Evolutionary conservation across 768 basidiomycete species (phyloP), one percentile per base, ranked within the genome.

Genomic region (Kockovaella imperatae): DNA sequence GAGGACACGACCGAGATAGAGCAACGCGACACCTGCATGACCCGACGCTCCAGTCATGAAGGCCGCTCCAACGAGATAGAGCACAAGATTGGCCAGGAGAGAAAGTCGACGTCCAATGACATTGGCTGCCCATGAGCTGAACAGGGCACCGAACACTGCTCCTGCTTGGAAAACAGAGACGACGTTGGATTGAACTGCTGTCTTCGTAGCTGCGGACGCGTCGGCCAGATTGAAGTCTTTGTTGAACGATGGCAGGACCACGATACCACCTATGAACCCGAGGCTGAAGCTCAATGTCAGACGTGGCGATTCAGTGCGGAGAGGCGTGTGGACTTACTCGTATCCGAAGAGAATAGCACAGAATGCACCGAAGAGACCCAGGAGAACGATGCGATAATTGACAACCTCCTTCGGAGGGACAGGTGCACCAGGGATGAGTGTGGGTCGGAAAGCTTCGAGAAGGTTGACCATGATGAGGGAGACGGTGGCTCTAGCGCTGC

Each of bases 1-100:
- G 36, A 65, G 32, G 35, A 60, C 35, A 23, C 65, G 51, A 21
- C 65, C 64, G 28, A 38, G 54, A 48, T 60, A 53, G 35, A 68
- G 40, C 26, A 38, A 57, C 1, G 43, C 51, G 4, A 49, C 29
- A 2, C 51, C 48, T 3, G 50, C 31, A 11, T 11, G 7, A 28
- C 28, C 18, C 3, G 46, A 32, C 0, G 59, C 40, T 11, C 23
- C 54, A 13, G 45, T 35, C 34, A 45, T 43, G 18, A 60, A 41
- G 11, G 45, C 45, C 36, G 52, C 45, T 29, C 48, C 54, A 42
- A 49, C 35, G 30, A 39, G 35, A 46, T 39, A 56, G 20, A 52
- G 13, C n/a, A 47, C 20, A 4, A 35, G 24, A 21, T 41, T 42
- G 52, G 32, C 35, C 10, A 49, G 17, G 34, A 57, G 35, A 17